Evolutionary conservation across 2,329 filamentous ascomycete species (phyloP), one percentile per base, ranked within the genome.

Genomic region (Davidsoniella australis): DNA sequence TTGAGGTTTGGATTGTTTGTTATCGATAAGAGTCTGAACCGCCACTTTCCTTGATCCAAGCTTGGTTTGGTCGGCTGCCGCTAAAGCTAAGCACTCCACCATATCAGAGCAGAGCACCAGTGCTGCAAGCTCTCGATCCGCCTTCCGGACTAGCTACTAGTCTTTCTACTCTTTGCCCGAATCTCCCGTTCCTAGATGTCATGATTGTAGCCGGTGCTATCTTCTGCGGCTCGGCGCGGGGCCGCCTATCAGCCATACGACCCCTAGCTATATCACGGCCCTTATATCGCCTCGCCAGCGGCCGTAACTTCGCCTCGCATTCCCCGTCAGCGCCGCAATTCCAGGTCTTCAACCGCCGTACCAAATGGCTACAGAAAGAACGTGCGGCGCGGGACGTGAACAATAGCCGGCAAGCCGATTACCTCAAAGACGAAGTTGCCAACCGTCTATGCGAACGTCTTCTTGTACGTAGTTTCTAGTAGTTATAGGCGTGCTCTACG

Each of bases 361-460:
- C 80, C 18, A 98, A 98, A 71, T 88, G 84, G 71, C 68, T 91
- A 45, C 91, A 98, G 62, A 93, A 86, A 63, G 87, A 96, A 63
- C 77, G 89, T 54, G 83, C 87, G 1, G 88, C 85, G 0, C 62
- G 70, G 42, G 70, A 89, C 60, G 68, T 74, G 8, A 76, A 85
- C 55, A 65, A 73, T 55, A 87, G 87, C 61, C 75, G 89, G 14
- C 75, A 84, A 58, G 82, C 86, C 20, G 91, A 96, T 66, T 96
- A 96, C 61, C 69, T 98, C 50, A 87, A 88, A 62, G 87, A 96
- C 61, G 89, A 96, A 63, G 82, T 95, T 4, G 91, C 91, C 46
- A 70, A 72, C 42, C 76, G 91, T 45, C 68, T 98, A 23, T 85
- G 84, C 58, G 89, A 96, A 58, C 75, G 91, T 43, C 70, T 98